These are phyloP conservation scores for Claviceps sp. DNA, from an alignment of 2,329 filamentous ascomycete genomes.

Conservation along the genomic window DNA sequence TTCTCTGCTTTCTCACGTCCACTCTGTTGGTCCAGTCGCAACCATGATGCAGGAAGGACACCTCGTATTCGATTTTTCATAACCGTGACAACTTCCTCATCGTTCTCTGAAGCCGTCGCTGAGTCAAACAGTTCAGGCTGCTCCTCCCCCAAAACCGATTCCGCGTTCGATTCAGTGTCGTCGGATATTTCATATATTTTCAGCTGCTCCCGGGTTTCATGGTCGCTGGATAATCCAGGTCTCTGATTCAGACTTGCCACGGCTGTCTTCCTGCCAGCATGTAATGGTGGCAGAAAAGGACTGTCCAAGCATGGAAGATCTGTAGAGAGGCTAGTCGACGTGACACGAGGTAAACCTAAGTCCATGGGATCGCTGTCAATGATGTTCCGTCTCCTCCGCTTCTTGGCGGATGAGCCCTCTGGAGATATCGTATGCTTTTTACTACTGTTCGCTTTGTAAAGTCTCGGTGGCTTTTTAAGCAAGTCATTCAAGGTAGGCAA, in stretches of 20 bases:
- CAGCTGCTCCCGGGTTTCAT: not conserved
- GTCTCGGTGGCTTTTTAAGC: slow-evolving; percentile 11
- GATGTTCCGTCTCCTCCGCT: slow-evolving; percentile 17
- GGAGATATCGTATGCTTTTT: slow-evolving; percentile 14
- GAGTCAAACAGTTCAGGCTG: slow-evolving; percentile 6
- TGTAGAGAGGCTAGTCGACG: not conserved
- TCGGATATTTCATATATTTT: not conserved
- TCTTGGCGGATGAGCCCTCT: slow-evolving; percentile 14
- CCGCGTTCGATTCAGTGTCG: not conserved
- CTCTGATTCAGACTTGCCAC: not conserved
- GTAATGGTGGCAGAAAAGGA: not conserved
- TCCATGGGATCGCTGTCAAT: slow-evolving; percentile 20
- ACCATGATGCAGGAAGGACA: slow-evolving; percentile 54
- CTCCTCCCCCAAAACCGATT: not conserved
- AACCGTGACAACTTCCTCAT: slow-evolving; percentile 26
- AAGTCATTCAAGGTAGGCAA: slow-evolving; percentile 25
- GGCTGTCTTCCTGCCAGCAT: not conserved
- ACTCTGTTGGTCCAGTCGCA: slow-evolving; percentile 42
- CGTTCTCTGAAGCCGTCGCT: slow-evolving; percentile 24
- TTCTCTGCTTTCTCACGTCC: slow-evolving; percentile 19
- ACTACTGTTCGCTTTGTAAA: slow-evolving; percentile 4
- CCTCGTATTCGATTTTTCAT: slow-evolving; percentile 39
- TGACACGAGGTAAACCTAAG: not conserved
- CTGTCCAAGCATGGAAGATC: not conserved
- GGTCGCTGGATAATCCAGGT: not conserved